Base-by-base conservation (phyloP, 768 basidiomycete genomes). In the Terana coerulea region DNA sequence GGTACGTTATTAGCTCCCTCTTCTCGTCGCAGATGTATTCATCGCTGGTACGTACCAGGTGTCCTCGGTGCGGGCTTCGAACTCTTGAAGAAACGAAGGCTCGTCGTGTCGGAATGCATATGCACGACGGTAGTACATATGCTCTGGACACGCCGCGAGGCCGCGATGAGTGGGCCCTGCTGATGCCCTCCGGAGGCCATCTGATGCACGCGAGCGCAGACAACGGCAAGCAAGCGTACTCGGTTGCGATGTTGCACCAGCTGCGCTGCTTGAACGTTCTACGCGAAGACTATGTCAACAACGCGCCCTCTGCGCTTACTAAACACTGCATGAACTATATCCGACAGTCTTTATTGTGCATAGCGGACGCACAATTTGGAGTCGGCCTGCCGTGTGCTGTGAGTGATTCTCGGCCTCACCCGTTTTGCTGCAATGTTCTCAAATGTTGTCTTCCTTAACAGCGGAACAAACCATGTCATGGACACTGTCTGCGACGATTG, bases 101-200 rank as follows among this genome's bases (percentile, higher is more conserved):
- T n/a, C n/a, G n/a, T n/a, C n/a, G n/a, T n/a, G n/a, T n/a, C n/a
- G n/a, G n/a, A n/a, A 40, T 40, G 39, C 9, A 22, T 24, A 5
- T 40, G 12, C 21, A 40, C 39, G 25, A 19, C 21, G 28, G 26
- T 11, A 30, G 26, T 28, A 25, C 26, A 5, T 44, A 44, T 17
- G 12, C 28, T 14, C 43, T 44, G 26, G 26, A 44, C 43, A 44
- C 43, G 43, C 9, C 43, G 12, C 26, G 17, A 14, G 43, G 26
- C 14, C 14, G 17, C 28, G 28, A 28, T 3, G 43, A 44, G 19
- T 44, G 43, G 43, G n/a, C 25, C 12, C 11, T 17, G 14, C 25
- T 65, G 14, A 58, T 72, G 17, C 71, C 71, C 7, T 36, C 54
- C 9, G 63, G 66, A 8, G 68, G 69, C 12, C 60, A 67, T 44